Base-by-base conservation (phyloP, 129 eudicot genomes). In the Flaveria ramosissima region DNA sequence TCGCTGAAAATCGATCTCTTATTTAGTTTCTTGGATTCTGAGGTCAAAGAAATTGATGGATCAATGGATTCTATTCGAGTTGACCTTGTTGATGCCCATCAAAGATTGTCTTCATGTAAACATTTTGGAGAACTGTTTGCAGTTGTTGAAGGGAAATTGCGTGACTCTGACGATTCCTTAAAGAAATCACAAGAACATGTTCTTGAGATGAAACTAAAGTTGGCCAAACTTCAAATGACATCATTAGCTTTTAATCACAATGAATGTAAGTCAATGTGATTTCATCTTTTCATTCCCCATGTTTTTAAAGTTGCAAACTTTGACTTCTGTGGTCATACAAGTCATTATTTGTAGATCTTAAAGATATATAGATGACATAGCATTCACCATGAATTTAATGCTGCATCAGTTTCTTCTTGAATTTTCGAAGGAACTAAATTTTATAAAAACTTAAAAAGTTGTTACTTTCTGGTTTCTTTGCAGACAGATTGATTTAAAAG, bases 131-230 rank as follows among this genome's bases (percentile, higher is more conserved):
- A 89, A 76, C 42, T 86, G 73, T 82, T 72, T 75, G 26, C 68
- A 21, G 68, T 80, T 27, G 83, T 86, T 57, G 85, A 83, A 64
- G 77, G 41, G 47, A 92, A 89, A 71, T 56, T 92, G 84, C 84
- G 72, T 7, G 89, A 85, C 79, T 86, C 89, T 9, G 95, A 88
- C 75, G 87, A 85, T n/a, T 85, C 89, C 9, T 60, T 88, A 72
- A 92, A 86, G 86, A 88, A 83, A 61, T 91, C 91, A 77, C 94
- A 85, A 45, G 96, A 89, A 76, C 89, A 84, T 77, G 84, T 88
- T 64, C 80, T 86, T 36, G 96, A 89, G 84, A 83, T 95, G 85
- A 89, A 89, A 74, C 83, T 86, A 83, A 89, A 89, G 83, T 77
- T 89, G 68, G 86, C 90, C 17, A 88, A 90, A 83, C 84, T 95